phyloP scores from a whole-genome alignment of 306 rosid species.

The Sicyos edulis region DNA sequence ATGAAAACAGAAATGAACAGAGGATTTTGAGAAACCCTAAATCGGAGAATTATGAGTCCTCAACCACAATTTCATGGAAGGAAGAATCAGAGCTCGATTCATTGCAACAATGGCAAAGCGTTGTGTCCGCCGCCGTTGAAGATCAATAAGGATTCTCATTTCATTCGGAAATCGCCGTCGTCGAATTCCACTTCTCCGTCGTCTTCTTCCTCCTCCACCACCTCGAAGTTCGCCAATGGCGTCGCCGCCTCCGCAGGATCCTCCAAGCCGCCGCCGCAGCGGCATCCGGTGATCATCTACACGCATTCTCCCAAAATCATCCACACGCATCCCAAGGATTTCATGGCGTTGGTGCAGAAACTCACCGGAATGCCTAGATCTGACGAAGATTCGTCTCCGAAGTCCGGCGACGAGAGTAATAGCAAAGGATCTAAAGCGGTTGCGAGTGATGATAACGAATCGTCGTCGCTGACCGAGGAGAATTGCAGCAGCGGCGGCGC shows the following conservation, averaged over 20 bases:
- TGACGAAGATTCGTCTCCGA: constrained; percentile 20
- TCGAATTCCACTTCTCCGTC: constrained; percentile 31
- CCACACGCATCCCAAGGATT: constrained; percentile 59
- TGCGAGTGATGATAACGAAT: constrained; percentile 50
- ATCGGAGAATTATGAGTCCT: constrained; percentile 18
- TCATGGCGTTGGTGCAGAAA: constrained; percentile 72
- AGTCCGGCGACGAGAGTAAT: background rate
- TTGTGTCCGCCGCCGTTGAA: constrained; percentile 50
- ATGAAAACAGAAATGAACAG: background rate
- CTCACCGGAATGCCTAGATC: constrained; percentile 54
- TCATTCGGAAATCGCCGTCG: constrained; percentile 40
- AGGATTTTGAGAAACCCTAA: constrained; percentile 9
- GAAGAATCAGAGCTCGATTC: background rate
- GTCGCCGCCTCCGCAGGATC: background rate
- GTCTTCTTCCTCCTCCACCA: constrained; percentile 27
- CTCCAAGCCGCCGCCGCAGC: constrained; percentile 42
- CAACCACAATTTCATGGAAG: background rate
- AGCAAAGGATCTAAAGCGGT: background rate
- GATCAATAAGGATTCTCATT: constrained; percentile 56
- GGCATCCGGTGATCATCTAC: constrained; percentile 69
- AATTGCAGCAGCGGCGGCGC: constrained; percentile 31
- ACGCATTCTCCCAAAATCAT: constrained; percentile 76
- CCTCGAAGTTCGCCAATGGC: constrained; percentile 14
- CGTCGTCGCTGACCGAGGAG: constrained; percentile 59
- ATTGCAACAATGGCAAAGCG: constrained; percentile 3